phyloP scores from a whole-genome alignment of 805 yeast genomes.

The Teunomyces pallodes region DNA sequence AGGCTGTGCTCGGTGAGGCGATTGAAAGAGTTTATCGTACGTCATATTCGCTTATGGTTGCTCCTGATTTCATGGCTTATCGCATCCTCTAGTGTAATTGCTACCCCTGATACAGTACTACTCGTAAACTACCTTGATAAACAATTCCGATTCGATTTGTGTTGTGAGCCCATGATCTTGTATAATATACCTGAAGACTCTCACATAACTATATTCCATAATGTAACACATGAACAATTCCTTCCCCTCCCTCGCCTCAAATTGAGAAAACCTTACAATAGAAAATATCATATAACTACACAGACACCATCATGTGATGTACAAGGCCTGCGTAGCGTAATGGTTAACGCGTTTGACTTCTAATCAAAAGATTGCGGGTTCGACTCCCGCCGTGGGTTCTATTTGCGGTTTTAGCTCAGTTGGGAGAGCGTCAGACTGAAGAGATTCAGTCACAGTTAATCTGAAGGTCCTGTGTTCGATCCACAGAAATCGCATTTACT shows the following conservation, averaged over 20 bases:
- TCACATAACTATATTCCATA: too few relatives aligned
- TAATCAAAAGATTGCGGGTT: constrained; percentile 23
- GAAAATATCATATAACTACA: too few relatives aligned
- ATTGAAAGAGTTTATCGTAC: not conserved
- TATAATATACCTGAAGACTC: not conserved
- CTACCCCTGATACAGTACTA: not conserved
- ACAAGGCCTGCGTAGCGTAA: constrained; percentile 17
- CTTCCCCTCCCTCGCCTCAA: too few relatives aligned
- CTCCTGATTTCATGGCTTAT: not conserved
- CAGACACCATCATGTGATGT: not conserved
- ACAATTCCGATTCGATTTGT: not conserved
- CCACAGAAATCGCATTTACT: constrained; percentile 73
- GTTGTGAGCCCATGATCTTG: not conserved
- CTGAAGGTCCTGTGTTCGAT: constrained; percentile 90
- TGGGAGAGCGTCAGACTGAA: constrained; percentile 40
- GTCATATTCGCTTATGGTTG: not conserved
- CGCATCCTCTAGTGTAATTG: not conserved
- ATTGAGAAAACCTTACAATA: too few relatives aligned
- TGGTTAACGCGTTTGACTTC: constrained; percentile 24
- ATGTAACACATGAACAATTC: not conserved
- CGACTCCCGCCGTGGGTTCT: constrained; percentile 22
- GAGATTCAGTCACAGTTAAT: constrained; percentile 37
- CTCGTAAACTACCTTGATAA: not conserved
- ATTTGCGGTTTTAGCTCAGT: constrained; percentile 33
- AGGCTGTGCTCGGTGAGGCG: too few relatives aligned